Evolutionary conservation across 257 asterid genomes (phyloP).

Genomic region (Solanum ahanhuiri): DNA sequence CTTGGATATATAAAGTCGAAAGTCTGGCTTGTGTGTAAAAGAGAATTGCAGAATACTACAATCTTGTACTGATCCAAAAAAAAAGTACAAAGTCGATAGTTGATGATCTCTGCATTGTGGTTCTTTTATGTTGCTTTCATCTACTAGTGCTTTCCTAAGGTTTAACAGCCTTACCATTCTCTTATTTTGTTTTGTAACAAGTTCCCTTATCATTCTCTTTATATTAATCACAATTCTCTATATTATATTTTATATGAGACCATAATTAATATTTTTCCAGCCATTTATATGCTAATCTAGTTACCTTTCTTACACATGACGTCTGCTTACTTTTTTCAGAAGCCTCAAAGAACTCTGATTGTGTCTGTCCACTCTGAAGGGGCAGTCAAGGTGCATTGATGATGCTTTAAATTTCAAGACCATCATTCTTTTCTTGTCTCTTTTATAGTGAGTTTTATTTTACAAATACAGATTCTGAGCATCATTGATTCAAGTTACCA

Average conservation of each 20-base stretch:
- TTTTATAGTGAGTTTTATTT: slow-evolving; percentile 7
- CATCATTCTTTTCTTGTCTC: slow-evolving; percentile 3
- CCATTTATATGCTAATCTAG: not conserved
- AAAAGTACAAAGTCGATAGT: not conserved
- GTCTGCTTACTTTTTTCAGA: slow-evolving; percentile 41
- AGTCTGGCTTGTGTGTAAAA: not conserved
- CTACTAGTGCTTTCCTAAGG: not conserved
- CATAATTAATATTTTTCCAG: not conserved
- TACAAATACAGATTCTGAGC: slow-evolving; percentile 67
- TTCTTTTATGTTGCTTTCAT: not conserved
- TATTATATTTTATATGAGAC: not conserved
- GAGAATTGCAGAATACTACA: not conserved
- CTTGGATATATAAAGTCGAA: not conserved
- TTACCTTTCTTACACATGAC: not conserved
- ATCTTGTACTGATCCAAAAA: not conserved
- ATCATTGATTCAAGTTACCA: slow-evolving; percentile 80
- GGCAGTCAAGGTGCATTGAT: slow-evolving; percentile 64
- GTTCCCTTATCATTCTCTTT: not conserved
- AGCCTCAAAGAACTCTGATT: slow-evolving; percentile 71
- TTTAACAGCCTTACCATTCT: not conserved
- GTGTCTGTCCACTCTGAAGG: slow-evolving; percentile 95
- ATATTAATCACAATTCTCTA: not conserved
- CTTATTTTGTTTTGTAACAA: not conserved
- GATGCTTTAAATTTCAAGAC: not conserved
- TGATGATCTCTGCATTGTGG: not conserved